Evolutionary conservation across 805 yeast genomes (phyloP), one percentile per base, ranked within the genome.

Genomic region (Ogataea nitratoaversa): DNA sequence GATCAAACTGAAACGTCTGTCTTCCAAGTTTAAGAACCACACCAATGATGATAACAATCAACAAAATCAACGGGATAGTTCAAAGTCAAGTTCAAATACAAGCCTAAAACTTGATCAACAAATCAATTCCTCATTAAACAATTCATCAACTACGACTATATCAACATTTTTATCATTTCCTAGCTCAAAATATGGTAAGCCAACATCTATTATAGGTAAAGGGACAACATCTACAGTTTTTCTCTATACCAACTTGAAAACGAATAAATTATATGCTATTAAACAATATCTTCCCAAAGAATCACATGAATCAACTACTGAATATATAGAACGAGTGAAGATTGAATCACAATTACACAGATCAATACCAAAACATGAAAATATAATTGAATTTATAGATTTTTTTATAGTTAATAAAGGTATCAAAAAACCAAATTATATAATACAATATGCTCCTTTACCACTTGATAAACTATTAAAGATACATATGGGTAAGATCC

Each of bases 231-330:
- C 47, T 8, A 30, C 38, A 5, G 56, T 54, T 11, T 13, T 14
- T 3, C 30, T 47, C 14, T 45, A 54, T 32, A 29, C 27, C 6
- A 37, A 31, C 39, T 17, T 34, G 3, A 34, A 47, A 14, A 22
- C 8, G 0, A 40, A 45, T 7, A 28, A 39, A 4, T 23, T 29
- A 1, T 57, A 40, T 43, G 84, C 79, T 0, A 62, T 77, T 3
- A 78, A 79, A 52, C 58, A 60, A 1, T 75, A 72, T 54, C 62
- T 60, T 25, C 43, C 57, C 2, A 60, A 54, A 37, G 80, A 74
- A 39, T 40, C 43, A 5, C 49, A 63, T 40, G 78, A 74, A 47
- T 42, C 66, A 2, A 59, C 57, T 27, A 30, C 45, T n/a, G 77
- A 71, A 36, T 72, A 69, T 46, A 48, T 52, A 11, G 47, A 38